Conservation (phyloP, 2,329 filamentous ascomycete genomes). For the Pestalotiopsis sp. region DNA sequence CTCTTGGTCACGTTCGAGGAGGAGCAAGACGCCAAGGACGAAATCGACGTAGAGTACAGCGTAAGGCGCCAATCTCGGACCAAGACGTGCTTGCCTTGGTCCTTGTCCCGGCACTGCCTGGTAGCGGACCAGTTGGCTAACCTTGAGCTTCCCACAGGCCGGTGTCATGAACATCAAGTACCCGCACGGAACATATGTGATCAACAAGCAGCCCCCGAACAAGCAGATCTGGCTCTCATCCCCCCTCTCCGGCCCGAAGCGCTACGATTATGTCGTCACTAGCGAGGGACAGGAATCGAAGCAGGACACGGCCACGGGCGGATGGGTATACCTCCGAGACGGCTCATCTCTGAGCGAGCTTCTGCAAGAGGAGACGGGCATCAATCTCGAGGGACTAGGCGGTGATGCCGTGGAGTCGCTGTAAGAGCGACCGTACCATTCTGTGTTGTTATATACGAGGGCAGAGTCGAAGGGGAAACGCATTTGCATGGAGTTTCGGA, state of each 20-base stretch:
- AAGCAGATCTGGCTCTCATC: constrained; percentile 97
- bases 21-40: constrained; percentile 71
- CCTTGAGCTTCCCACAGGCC: constrained; percentile 54
- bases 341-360: constrained; percentile 75
- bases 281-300: constrained; percentile 78
- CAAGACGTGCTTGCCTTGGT: too few species aligned
- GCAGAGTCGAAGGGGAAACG: background rate
- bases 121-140: background rate
- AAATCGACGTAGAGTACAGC: constrained; percentile 86
- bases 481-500: constrained; percentile 4
- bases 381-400: constrained; percentile 46
- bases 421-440: background rate
- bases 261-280: constrained; percentile 84
- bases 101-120: too few species aligned
- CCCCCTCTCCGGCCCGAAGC: constrained; percentile 87
- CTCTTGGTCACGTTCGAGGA: constrained; percentile 68
- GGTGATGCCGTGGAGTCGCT: background rate
- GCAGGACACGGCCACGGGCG: constrained; percentile 71
- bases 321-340: constrained; percentile 90
- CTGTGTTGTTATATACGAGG: background rate
- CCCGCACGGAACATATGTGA: constrained; percentile 79
- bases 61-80: constrained; percentile 54
- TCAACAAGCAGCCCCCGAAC: constrained; percentile 99
- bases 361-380: constrained; percentile 74
- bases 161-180: constrained; percentile 82